phyloP scores from a whole-genome alignment of 2,329 filamentous ascomycete genomes.

The Xylogone sp. region DNA sequence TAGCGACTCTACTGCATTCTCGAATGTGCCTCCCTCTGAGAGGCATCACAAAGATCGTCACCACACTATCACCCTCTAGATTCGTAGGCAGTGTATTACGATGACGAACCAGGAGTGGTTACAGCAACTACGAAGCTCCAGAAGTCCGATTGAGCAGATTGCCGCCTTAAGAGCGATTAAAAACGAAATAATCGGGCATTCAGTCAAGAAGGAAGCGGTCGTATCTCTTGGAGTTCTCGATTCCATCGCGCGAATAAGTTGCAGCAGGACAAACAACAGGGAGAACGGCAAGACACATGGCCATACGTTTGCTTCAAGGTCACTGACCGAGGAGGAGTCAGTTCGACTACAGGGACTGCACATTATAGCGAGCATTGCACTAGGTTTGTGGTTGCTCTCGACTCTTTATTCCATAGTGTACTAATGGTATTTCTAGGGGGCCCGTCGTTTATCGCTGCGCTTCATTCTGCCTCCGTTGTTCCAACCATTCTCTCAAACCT shows the following conservation, averaged over 20 bases:
- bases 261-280: slow-evolving; percentile 33
- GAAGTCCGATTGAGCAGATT: slow-evolving; percentile 47
- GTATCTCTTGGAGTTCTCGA: slow-evolving; percentile 67
- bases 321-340: slow-evolving; percentile 60
- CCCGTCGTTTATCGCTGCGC: slow-evolving; percentile 69
- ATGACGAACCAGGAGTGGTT: slow-evolving; percentile 44
- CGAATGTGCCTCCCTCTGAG: background rate
- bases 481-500: slow-evolving; percentile 66
- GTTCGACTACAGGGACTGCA: slow-evolving; percentile 76
- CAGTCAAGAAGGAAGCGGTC: slow-evolving; percentile 79
- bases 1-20: background rate
- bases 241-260: slow-evolving; percentile 52
- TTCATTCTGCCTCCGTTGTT: slow-evolving; percentile 66
- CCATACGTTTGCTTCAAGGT: slow-evolving; percentile 32
- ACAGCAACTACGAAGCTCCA: slow-evolving; percentile 52
- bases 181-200: slow-evolving; percentile 85
- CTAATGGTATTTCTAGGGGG: slow-evolving; percentile 55
- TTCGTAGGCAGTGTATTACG: background rate
- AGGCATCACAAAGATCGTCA: background rate
- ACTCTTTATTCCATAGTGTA: background rate
- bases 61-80: background rate
- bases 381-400: slow-evolving; percentile 53
- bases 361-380: slow-evolving; percentile 79
- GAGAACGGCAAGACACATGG: slow-evolving; percentile 44
- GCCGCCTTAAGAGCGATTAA: slow-evolving; percentile 70